A percentile compares a stretch with the other conserved stretches of the same genome.
Conservation (phyloP, 2,329 filamentous ascomycete genomes). For the Emmonsia crescens region DNA sequence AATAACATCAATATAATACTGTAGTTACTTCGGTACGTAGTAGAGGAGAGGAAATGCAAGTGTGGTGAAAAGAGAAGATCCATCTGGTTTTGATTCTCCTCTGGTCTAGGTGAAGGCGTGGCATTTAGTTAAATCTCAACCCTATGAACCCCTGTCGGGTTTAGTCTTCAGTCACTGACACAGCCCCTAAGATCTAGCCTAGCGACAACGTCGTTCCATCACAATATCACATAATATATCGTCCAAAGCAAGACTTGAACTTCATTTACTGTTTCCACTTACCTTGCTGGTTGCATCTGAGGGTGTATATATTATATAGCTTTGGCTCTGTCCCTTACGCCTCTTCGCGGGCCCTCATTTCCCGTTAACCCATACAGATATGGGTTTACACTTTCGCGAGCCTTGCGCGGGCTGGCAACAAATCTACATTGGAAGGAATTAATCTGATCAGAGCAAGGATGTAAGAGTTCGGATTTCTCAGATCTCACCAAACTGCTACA, state of each 20-base stretch:
- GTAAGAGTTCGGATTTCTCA: background rate
- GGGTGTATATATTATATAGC: too few species aligned
- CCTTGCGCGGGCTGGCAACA: background rate
- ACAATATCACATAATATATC: too few species aligned
- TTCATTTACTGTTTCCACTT: slow-evolving; percentile 1
- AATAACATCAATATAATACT: too few species aligned
- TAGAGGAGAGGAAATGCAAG: too few species aligned
- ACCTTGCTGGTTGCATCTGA: background rate
- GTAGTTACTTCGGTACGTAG: too few species aligned
- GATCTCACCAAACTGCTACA: background rate
- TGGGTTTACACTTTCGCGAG: background rate
- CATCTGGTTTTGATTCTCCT: too few species aligned
- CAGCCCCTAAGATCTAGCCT: background rate
- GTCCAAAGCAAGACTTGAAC: background rate
- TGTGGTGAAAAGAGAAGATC: too few species aligned
- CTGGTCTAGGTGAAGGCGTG: too few species aligned
- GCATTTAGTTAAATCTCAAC: too few species aligned
- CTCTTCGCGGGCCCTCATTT: background rate
- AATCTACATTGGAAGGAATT: background rate
- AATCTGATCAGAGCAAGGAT: background rate
- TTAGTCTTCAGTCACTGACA: too few species aligned
- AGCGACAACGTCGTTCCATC: background rate
- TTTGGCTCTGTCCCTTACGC: background rate
- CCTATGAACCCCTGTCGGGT: too few species aligned
- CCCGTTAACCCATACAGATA: background rate